These are phyloP conservation scores for Viola pubescens DNA, from an alignment of 441 rosid species.

Conservation along the genomic window DNA sequence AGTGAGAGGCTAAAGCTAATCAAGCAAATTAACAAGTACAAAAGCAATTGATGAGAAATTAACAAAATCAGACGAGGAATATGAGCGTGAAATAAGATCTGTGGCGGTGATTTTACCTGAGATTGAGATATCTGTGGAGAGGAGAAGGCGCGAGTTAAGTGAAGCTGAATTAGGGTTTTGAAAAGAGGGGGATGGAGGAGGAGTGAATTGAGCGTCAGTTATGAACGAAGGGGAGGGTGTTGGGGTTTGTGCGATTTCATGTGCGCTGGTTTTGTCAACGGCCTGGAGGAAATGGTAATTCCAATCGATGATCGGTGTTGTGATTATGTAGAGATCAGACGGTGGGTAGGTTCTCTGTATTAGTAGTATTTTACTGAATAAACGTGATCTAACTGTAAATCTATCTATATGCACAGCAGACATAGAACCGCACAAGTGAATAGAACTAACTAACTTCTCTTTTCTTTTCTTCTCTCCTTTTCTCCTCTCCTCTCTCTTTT, in stretches of 20 bases:
- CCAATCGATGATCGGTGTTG: too few relatives aligned
- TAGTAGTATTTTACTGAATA: too few relatives aligned
- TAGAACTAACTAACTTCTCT: too few relatives aligned
- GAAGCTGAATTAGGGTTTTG: constrained; percentile 14
- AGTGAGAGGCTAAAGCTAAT: too few relatives aligned
- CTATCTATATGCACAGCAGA: too few relatives aligned
- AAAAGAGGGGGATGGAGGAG: neutral
- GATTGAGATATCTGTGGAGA: constrained; percentile 3
- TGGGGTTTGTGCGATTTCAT: constrained; percentile 10
- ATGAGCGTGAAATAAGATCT: constrained; percentile 14
- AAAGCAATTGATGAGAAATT: neutral
- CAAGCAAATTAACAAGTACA: neutral
- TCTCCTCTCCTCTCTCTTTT: too few relatives aligned
- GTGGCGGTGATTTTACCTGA: constrained; percentile 11
- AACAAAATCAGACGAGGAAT: neutral
- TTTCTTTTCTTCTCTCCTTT: too few relatives aligned
- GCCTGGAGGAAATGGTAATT: too few relatives aligned
- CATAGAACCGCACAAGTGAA: too few relatives aligned
- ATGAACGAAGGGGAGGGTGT: neutral
- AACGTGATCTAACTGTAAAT: too few relatives aligned
- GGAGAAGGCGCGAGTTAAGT: too few relatives aligned
- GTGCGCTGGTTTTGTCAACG: too few relatives aligned
- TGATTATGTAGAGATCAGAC: constrained; percentile 1
- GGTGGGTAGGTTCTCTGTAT: neutral
- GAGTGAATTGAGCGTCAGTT: neutral